These are phyloP conservation scores for Eutrema japonicum DNA, from an alignment of 345 rosid species.

Conservation along the genomic window DNA sequence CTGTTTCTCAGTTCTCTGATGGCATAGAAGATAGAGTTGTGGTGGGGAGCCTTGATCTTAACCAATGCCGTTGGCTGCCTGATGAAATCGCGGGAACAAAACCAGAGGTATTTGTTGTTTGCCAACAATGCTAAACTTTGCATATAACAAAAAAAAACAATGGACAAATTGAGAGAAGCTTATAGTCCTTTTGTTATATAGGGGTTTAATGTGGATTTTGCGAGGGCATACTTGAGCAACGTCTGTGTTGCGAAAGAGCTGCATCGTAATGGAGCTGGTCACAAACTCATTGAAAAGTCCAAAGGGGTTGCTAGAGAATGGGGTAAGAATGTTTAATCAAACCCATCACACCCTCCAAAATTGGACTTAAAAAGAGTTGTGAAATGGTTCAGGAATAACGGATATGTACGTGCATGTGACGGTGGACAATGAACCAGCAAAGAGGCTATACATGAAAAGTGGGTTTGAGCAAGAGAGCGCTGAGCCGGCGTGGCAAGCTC, in stretches of 20 bases:
- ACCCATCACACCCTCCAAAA: not conserved
- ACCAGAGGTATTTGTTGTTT: constrained; percentile 63
- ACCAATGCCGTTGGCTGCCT: constrained; percentile 79
- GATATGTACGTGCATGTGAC: constrained; percentile 95
- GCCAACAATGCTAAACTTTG: constrained; percentile 3
- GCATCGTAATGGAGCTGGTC: constrained; percentile 75
- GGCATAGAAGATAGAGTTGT: constrained; percentile 81
- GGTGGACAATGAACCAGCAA: constrained; percentile 77
- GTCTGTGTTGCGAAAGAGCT: constrained; percentile 87
- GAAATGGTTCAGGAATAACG: constrained; percentile 63
- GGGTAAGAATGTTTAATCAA: constrained; percentile 58
- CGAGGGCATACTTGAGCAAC: constrained; percentile 88
- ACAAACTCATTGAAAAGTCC: constrained; percentile 58
- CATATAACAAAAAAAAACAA: not conserved
- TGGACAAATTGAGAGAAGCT: constrained; percentile 5
- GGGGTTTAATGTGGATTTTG: constrained; percentile 70
- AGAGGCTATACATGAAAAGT: constrained; percentile 74
- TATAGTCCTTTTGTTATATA: constrained; percentile 28
- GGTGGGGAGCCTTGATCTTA: constrained; percentile 88
- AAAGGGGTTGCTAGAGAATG: constrained; percentile 70
- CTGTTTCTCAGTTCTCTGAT: constrained; percentile 53
- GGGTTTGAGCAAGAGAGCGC: constrained; percentile 70
- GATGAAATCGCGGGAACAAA: constrained; percentile 84
- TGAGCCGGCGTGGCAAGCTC: constrained; percentile 97
- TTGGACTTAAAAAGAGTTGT: constrained; percentile 10